Evolutionary conservation across 2,329 filamentous ascomycete species (phyloP).

Genomic region (Fusarium agapanthi): DNA sequence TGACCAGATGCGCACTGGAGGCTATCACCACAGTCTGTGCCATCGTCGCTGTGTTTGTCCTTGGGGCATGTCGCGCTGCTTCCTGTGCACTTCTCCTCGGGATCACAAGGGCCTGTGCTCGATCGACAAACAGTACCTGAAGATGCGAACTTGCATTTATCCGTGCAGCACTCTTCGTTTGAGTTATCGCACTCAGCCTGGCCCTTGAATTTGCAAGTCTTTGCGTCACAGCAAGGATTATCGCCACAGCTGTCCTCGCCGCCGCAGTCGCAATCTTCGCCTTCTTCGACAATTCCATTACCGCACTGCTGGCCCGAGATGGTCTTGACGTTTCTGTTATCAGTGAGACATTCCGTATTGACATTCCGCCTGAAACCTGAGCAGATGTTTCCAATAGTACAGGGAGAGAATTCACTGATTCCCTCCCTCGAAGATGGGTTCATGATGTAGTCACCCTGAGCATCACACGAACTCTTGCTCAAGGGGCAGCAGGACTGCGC

Average conservation of each 20-base stretch:
- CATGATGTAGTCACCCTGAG: constrained; percentile 87
- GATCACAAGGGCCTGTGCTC: constrained; percentile 84
- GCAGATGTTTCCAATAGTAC: constrained; percentile 93
- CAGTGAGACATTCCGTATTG: constrained; percentile 79
- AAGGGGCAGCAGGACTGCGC: constrained; percentile 81
- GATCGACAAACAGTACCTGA: constrained; percentile 80
- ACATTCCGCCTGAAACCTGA: constrained; percentile 82
- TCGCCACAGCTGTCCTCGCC: constrained; percentile 74
- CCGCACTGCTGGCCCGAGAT: constrained; percentile 88
- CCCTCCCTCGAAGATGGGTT: constrained; percentile 83
- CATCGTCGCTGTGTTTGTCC: constrained; percentile 76
- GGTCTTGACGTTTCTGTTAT: constrained; percentile 84
- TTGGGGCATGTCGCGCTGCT: constrained; percentile 75
- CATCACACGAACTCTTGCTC: constrained; percentile 73
- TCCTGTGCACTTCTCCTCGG: constrained; percentile 83
- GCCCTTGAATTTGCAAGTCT: constrained; percentile 83
- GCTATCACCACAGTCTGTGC: constrained; percentile 72
- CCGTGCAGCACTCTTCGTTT: constrained; percentile 84
- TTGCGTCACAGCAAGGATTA: constrained; percentile 85
- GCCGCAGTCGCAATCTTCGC: constrained; percentile 96
- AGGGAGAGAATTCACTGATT: constrained; percentile 85
- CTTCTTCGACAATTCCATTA: constrained; percentile 94
- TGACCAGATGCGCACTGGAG: constrained; percentile 90
- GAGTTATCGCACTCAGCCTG: constrained; percentile 80
- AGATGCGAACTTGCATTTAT: constrained; percentile 71